Conservation (phyloP, 2,329 filamentous ascomycete genomes). For the Pyrenophora teres region DNA sequence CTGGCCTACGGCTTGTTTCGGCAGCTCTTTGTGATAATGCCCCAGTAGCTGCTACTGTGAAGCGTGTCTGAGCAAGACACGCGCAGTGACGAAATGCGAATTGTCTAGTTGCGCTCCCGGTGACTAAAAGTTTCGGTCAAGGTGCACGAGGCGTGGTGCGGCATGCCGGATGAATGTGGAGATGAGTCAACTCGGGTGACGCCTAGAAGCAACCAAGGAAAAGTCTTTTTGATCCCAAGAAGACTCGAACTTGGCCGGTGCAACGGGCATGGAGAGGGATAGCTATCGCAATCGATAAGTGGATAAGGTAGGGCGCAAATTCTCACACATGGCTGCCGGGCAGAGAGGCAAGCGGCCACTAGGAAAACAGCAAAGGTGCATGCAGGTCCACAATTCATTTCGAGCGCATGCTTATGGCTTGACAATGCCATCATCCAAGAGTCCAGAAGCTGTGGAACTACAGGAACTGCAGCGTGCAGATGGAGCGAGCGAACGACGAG, state of each 20-base stretch:
- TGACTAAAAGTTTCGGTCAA: constrained; percentile 2
- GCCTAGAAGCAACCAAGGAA: constrained; percentile 23
- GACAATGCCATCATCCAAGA: constrained; percentile 25
- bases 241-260: constrained; percentile 18
- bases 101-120: constrained; percentile 17
- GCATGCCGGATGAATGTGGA: constrained; percentile 4
- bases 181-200: constrained; percentile 10
- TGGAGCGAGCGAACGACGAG: constrained; percentile 23
- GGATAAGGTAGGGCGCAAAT: constrained; percentile 37
- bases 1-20: constrained; percentile 18
- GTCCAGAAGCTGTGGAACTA: constrained; percentile 27
- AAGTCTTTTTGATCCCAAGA: constrained; percentile 25
- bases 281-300: constrained; percentile 45
- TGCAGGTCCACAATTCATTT: constrained; percentile 42
- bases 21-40: constrained; percentile 1
- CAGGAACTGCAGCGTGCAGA: constrained; percentile 18
- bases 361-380: constrained; percentile 17
- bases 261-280: constrained; percentile 31
- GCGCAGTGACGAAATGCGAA: constrained; percentile 9
- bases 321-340: constrained; percentile 29
- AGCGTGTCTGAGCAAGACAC: neutral
- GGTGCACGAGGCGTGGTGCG: constrained; percentile 20
- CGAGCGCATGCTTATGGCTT: constrained; percentile 31
- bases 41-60: constrained; percentile 3
- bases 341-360: constrained; percentile 28